A percentile compares a stretch with the other conserved stretches of the same genome.
Conservation (phyloP, 2,329 filamentous ascomycete genomes). For the Lasiodiplodia sp. region DNA sequence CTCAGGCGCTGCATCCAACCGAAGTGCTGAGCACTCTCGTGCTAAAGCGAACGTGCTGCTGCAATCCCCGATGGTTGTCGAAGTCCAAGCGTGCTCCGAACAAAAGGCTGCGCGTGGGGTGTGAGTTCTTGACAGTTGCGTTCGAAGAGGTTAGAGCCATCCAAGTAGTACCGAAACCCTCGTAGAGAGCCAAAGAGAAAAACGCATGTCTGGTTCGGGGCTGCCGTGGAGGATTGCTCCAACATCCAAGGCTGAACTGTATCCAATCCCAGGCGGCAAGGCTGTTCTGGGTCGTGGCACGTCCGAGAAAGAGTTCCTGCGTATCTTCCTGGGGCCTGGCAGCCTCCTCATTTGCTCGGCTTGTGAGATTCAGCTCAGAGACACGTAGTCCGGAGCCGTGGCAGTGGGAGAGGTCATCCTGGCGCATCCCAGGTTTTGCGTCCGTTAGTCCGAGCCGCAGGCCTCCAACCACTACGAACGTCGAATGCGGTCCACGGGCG, state of each 20-base stretch:
- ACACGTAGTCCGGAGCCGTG: not conserved
- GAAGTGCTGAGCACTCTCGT: too few species aligned
- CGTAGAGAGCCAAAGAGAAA: not conserved
- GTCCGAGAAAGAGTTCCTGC: not conserved
- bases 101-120: too few species aligned
- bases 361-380: not conserved
- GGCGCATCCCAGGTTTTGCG: not conserved
- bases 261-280: not conserved
- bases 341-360: not conserved
- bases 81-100: not conserved
- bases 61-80: not conserved
- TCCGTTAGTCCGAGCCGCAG: not conserved
- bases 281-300: not conserved
- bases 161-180: not conserved
- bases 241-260: not conserved
- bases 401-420: not conserved
- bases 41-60: conserved; percentile 3
- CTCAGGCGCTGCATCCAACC: too few species aligned
- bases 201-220: not conserved
- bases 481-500: not conserved
- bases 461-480: not conserved
- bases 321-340: not conserved
- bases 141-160: too few species aligned
- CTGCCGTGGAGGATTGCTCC: too few species aligned
- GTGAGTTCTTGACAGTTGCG: too few species aligned